Base-by-base conservation (phyloP, 2,329 filamentous ascomycete species). In the Macrophomina phaseolina region DNA sequence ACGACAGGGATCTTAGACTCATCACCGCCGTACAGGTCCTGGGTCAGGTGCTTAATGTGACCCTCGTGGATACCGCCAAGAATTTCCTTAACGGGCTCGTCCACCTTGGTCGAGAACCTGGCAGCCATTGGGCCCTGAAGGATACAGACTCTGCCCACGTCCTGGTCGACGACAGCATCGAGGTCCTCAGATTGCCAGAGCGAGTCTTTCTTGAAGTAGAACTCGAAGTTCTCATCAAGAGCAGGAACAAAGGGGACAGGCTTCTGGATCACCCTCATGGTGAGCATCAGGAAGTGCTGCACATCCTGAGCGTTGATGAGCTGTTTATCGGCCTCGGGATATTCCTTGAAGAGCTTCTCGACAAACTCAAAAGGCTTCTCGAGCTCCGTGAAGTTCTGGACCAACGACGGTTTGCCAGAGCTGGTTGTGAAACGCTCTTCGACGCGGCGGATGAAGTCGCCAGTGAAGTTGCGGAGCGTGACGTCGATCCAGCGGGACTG, bases 121-220 rank as follows among this genome's bases (percentile, higher is more conserved):
- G 88, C 95, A 65, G 95, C 91, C 82, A 94, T 93, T 5, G 95
- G 95, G 18, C 95, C 96, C 79, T 99, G 95, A 45, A 99, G 84
- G 76, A 99, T 97, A 83, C 94, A 97, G 52, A 94, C 97, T 76
- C 96, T 89, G 70, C 93, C 94, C 67, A 99, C 95, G 77, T 99
- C 96, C 81, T 98, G 95, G 72, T 86, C 94, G 68, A 97, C 94
- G 67, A 99, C 94, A 64, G 95, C 95, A 75, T 96, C 94, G 11
- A 99, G 85, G 75, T 99, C 95, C 81, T 99, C 95, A 0, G 95
- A 98, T 81, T 99, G 95, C 95, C 95, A 99, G 7, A 99, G 87
- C 1, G 95, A 99, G 79, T 99, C 95, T 84, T 99, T 99, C 89
- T 99, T 99, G 90, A 99, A 99, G 84, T 93, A 99, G 82, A 96